A percentile compares a stretch with the other conserved stretches of the same genome.
Evolutionary conservation across 225 moss, liverwort and hornwort genomes (phyloP).

Genomic region (Antitrichia curtipendula): DNA sequence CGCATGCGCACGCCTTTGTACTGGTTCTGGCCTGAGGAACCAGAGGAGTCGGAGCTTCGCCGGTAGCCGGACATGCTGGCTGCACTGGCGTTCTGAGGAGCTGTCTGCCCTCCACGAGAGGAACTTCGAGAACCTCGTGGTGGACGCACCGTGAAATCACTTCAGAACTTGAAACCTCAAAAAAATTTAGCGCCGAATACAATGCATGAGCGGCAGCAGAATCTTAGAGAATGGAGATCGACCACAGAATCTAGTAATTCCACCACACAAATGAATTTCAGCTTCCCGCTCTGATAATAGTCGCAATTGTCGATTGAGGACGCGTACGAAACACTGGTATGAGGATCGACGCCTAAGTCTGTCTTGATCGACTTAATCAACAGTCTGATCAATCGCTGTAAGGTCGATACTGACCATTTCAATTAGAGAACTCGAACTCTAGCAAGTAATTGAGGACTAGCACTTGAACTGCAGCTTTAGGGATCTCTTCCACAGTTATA

Average conservation of each 20-base stretch:
- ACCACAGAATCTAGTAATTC: neutral
- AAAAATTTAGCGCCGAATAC: neutral
- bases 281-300: neutral
- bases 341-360: neutral
- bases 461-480: neutral
- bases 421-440: too few species aligned
- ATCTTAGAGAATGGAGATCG: neutral
- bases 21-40: constrained; percentile 7
- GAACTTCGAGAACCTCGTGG: neutral
- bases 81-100: neutral
- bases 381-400: neutral
- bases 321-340: neutral
- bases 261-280: neutral
- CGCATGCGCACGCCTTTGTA: constrained; percentile 38
- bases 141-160: constrained; percentile 9
- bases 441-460: neutral
- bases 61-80: constrained; percentile 16
- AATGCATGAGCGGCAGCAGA: neutral
- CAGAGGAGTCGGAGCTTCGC: neutral
- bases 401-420: neutral
- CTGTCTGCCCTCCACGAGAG: neutral
- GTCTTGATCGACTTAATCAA: neutral
- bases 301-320: neutral
- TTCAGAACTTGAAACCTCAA: neutral
- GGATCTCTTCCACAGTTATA: too few species aligned